Conservation (phyloP, 2,329 filamentous ascomycete species). For the Fusarium caatingaense region DNA sequence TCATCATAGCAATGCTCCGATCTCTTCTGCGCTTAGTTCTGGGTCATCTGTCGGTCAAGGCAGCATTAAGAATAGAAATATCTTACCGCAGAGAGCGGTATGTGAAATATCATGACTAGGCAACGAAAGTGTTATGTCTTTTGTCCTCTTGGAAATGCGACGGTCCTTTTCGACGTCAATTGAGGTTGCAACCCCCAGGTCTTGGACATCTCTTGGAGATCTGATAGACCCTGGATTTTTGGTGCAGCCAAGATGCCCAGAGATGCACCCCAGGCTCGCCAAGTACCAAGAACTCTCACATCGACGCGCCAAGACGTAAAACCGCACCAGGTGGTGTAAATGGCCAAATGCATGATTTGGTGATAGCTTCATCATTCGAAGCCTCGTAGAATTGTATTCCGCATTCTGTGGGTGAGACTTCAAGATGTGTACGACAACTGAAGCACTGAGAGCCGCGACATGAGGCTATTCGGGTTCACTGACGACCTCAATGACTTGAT, state of each 20-base stretch:
- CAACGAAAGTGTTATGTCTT: neutral
- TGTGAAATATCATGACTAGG: neutral
- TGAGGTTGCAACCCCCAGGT: constrained; percentile 22
- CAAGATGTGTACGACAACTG: neutral
- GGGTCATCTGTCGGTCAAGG: neutral
- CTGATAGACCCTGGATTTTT: constrained; percentile 28
- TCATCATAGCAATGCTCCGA: constrained; percentile 7
- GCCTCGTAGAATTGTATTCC: neutral
- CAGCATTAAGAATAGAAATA: neutral
- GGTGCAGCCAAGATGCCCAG: constrained; percentile 43
- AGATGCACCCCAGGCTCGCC: constrained; percentile 41
- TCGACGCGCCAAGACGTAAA: constrained; percentile 40
- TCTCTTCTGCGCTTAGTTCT: neutral
- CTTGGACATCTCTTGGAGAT: constrained; percentile 46
- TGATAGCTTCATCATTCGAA: constrained; percentile 23
- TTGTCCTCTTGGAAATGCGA: neutral
- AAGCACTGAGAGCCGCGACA: too few species aligned
- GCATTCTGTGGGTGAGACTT: too few species aligned
- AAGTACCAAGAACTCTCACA: constrained; percentile 40
- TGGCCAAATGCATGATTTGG: neutral
- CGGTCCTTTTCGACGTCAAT: neutral
- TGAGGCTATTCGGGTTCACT: neutral
- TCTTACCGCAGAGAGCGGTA: constrained; percentile 12
- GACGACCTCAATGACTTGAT: neutral
- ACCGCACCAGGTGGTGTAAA: constrained; percentile 45